Percentiles rank a stretch among this genome's conserved stretches.
These are phyloP conservation scores for Torulaspora globosa DNA, from an alignment of 1,139 yeast species.

Conservation along the genomic window DNA sequence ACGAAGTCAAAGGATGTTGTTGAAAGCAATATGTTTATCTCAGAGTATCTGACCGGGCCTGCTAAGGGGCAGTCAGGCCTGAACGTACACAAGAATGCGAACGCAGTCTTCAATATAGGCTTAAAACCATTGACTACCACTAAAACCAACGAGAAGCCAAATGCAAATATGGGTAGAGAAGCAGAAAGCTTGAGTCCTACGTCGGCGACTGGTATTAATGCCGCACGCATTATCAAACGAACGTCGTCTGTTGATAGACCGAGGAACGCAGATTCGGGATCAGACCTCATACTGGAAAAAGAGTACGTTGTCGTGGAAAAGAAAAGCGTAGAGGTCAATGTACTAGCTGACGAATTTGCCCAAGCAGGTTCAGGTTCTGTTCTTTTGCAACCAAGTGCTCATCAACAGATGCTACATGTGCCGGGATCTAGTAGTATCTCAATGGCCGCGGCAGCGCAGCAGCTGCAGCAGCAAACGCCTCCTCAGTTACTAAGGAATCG, in stretches of 20 bases:
- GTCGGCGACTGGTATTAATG: background rate
- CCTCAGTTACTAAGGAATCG: slow-evolving; percentile 29
- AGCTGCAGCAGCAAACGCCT: slow-evolving; percentile 15
- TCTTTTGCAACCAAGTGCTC: slow-evolving; percentile 13
- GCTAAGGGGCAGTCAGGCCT: slow-evolving; percentile 10
- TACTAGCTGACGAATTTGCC: slow-evolving; percentile 87
- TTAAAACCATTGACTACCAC: slow-evolving; percentile 12
- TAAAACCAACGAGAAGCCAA: background rate
- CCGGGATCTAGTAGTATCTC: background rate
- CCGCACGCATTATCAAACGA: slow-evolving; percentile 11
- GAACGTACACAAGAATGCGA: background rate
- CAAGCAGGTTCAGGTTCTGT: slow-evolving; percentile 52
- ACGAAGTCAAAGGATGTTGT: slow-evolving; percentile 64
- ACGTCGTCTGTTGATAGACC: slow-evolving; percentile 22
- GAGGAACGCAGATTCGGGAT: slow-evolving; percentile 13
- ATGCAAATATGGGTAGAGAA: background rate
- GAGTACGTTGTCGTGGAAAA: slow-evolving; percentile 95
- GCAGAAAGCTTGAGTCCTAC: slow-evolving; percentile 1
- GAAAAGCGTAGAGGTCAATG: slow-evolving; percentile 90
- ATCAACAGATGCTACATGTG: slow-evolving; percentile 16
- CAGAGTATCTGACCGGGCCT: slow-evolving; percentile 54
- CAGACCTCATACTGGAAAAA: slow-evolving; percentile 46
- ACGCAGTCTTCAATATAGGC: slow-evolving; percentile 4
- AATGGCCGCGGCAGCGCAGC: slow-evolving; percentile 1
- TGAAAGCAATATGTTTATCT: slow-evolving; percentile 60